A percentile compares a stretch with the other conserved stretches of the same genome.
Conservation (phyloP, 768 basidiomycete species). For the Leccinum subgranulosum region DNA sequence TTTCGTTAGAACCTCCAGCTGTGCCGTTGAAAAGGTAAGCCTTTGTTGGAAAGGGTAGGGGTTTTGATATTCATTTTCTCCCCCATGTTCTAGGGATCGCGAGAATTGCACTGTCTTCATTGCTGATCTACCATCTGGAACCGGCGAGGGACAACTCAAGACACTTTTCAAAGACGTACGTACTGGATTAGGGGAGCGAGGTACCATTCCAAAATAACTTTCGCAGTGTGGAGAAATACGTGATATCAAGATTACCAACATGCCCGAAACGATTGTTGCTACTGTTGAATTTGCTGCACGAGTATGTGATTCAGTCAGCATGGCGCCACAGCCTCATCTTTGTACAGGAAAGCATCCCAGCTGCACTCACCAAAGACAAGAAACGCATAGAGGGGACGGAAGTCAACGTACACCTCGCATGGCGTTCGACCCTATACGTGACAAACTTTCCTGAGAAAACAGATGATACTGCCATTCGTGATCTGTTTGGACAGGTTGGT, state of each 20-base stretch:
- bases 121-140: constrained; percentile 56
- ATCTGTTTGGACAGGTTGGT: constrained; percentile 74
- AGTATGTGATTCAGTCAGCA: constrained; percentile 20
- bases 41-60: background rate
- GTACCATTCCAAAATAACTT: constrained; percentile 10
- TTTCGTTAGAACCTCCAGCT: constrained; percentile 40
- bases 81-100: constrained; percentile 65
- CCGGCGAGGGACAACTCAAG: constrained; percentile 63
- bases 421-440: constrained; percentile 92
- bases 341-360: constrained; percentile 71
- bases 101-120: constrained; percentile 94
- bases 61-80: background rate
- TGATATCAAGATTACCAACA: constrained; percentile 73
- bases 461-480: constrained; percentile 74
- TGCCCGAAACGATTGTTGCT: constrained; percentile 63
- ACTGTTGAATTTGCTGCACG: constrained; percentile 84
- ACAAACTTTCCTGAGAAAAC: constrained; percentile 90
- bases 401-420: constrained; percentile 83
- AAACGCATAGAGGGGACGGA: constrained; percentile 77
- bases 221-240: constrained; percentile 84
- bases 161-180: constrained; percentile 84
- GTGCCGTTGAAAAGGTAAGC: constrained; percentile 58
- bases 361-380: constrained; percentile 92
- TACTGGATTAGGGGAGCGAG: constrained; percentile 1
- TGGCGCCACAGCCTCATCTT: background rate